These are phyloP conservation scores for Yamadazyma atlantica DNA, from an alignment of 1,139 yeast species.

Conservation along the genomic window DNA sequence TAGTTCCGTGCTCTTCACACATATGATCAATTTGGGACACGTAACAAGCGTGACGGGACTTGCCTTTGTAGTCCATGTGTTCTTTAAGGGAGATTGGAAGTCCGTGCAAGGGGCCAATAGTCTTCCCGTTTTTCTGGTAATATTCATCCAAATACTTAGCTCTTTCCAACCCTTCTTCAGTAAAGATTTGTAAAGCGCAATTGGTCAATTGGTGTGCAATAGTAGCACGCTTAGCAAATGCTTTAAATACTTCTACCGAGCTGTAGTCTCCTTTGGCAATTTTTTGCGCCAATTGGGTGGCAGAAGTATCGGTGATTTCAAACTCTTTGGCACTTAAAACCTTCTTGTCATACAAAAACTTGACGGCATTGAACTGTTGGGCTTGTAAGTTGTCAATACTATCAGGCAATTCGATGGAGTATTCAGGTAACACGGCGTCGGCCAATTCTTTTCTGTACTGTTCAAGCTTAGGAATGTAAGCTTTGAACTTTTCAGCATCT, in stretches of 20 bases:
- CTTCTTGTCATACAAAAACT: slow-evolving; percentile 41
- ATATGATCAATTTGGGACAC: slow-evolving; percentile 54
- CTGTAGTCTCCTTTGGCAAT: slow-evolving; percentile 35
- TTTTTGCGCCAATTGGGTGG: slow-evolving; percentile 31
- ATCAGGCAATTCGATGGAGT: slow-evolving; percentile 40
- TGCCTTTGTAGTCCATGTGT: slow-evolving; percentile 60
- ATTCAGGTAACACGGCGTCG: slow-evolving; percentile 42
- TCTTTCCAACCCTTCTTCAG: slow-evolving; percentile 35
- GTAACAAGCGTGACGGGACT: slow-evolving; percentile 61
- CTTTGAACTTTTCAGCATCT: slow-evolving; percentile 32
- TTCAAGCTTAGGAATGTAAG: slow-evolving; percentile 51
- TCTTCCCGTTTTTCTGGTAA: slow-evolving; percentile 51
- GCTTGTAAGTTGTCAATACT: slow-evolving; percentile 37
- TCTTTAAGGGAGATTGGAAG: slow-evolving; percentile 45
- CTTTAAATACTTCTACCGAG: slow-evolving; percentile 48
- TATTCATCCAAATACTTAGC: slow-evolving; percentile 39
- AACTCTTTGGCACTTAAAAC: slow-evolving; percentile 46
- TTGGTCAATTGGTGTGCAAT: slow-evolving; percentile 38
- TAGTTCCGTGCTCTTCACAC: slow-evolving; percentile 49
- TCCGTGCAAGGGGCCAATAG: slow-evolving; percentile 70
- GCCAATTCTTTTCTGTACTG: slow-evolving; percentile 46
- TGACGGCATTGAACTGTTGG: slow-evolving; percentile 46
- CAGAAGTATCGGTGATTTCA: slow-evolving; percentile 47
- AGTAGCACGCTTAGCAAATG: slow-evolving; percentile 52
- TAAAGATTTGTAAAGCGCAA: slow-evolving; percentile 34